phyloP scores from a whole-genome alignment of 495 filamentous ascomycete species.

The Aspergillus sclerotioniger region DNA sequence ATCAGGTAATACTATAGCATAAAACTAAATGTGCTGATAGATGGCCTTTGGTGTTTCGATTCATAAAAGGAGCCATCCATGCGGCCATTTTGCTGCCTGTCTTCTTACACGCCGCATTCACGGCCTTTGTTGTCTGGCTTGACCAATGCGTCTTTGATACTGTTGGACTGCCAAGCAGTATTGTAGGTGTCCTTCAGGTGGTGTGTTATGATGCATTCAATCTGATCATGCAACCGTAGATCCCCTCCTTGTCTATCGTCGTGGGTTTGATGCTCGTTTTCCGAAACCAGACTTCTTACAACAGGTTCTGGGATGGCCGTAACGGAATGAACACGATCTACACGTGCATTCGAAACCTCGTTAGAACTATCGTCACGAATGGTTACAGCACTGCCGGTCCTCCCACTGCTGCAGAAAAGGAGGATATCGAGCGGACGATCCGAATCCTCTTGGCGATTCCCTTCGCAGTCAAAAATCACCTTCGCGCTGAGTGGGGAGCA shows the following conservation, averaged over 20 bases:
- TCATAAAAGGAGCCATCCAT: conserved; percentile 76
- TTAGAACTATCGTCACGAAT: conserved; percentile 54
- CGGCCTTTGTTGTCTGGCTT: conserved; percentile 60
- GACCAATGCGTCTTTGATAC: conserved; percentile 54
- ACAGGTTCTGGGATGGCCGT: conserved; percentile 70
- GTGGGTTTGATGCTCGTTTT: conserved; percentile 81
- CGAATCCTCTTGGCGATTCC: conserved; percentile 67
- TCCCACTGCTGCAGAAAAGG: conserved; percentile 42
- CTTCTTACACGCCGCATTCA: conserved; percentile 61
- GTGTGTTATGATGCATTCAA: neutral
- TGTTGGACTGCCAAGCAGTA: conserved; percentile 61
- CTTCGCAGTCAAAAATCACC: conserved; percentile 73
- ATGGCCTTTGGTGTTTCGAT: conserved; percentile 72
- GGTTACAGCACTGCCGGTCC: conserved; percentile 33
- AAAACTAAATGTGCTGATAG: conserved; percentile 27
- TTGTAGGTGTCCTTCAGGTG: conserved; percentile 43
- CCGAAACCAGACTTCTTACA: conserved; percentile 69
- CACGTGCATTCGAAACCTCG: conserved; percentile 62
- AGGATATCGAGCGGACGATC: conserved; percentile 58
- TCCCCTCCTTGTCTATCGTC: conserved; percentile 75
- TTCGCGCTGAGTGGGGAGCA: conserved; percentile 70
- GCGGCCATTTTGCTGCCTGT: conserved; percentile 61
- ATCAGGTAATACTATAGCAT: neutral
- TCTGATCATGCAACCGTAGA: conserved; percentile 32
- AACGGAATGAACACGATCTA: conserved; percentile 57